phyloP scores from a whole-genome alignment of 768 basidiomycete species.

The Lactifluus subvellereus region DNA sequence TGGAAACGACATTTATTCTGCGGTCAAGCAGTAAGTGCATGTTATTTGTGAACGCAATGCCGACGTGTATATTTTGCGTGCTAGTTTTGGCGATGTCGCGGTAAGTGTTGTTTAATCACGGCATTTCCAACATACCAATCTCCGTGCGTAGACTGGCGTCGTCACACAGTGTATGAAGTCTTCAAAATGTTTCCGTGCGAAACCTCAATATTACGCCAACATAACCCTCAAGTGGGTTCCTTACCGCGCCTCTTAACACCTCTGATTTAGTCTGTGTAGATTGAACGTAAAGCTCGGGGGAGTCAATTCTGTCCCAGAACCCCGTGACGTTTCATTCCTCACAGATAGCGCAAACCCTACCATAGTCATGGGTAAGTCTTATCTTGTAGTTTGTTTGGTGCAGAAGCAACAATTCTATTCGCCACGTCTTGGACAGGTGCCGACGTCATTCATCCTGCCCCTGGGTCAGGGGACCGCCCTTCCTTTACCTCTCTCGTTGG shows the following conservation, averaged over 20 bases:
- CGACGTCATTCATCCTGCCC: constrained; percentile 79
- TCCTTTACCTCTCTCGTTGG: constrained; percentile 79
- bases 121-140: background rate
- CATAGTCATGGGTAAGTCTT: constrained; percentile 63
- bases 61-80: constrained; percentile 5
- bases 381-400: background rate
- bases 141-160: constrained; percentile 50
- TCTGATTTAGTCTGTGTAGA: constrained; percentile 34
- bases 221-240: constrained; percentile 65
- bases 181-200: constrained; percentile 59
- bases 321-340: constrained; percentile 55
- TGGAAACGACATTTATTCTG: constrained; percentile 69
- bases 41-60: background rate
- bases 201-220: constrained; percentile 75
- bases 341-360: constrained; percentile 70
- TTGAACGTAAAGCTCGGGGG: constrained; percentile 83
- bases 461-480: constrained; percentile 71
- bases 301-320: constrained; percentile 72
- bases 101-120: constrained; percentile 31
- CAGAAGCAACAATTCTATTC: background rate
- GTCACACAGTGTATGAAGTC: constrained; percentile 76
- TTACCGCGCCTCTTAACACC: background rate
- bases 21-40: constrained; percentile 65
- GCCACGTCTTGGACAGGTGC: constrained; percentile 43
- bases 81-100: constrained; percentile 65